Evolutionary conservation across 352 stramenopile genomes (phyloP), one percentile per base, ranked within the genome.

Genomic region (Phytophthora crassamura): DNA sequence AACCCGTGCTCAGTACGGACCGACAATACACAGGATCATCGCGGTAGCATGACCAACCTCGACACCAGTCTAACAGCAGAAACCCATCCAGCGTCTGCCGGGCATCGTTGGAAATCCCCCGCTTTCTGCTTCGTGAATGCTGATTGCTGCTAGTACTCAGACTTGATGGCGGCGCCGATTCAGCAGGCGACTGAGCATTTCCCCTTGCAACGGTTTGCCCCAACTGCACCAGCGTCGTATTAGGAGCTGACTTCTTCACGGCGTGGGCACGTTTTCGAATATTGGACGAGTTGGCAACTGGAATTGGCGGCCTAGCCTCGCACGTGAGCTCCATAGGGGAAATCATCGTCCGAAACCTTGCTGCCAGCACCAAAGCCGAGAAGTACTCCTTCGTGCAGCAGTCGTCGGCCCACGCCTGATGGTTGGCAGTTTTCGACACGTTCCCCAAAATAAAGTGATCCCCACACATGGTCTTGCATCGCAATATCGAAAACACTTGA

Each of bases 81-180:
- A 95, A 95, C 2, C 86, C 86, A 36, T 95, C 84, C 10, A 94
- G 67, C 11, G 77, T 87, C 63, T 78, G 80, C 25, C 66, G 75
- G 10, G 47, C 55, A 54, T 82, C 68, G 20, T 65, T 63, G 14
- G 70, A 57, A n/a, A 49, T 71, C 18, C 47, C 41, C 8, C 61
- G 62, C 33, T 74, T 74, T 25, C 48, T 64, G 41, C 30, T 60
- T 14, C 28, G 32, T 43, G 57, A 46, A 9, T 48, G 16, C 36
- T 78, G 66, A 30, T 74, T 62, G 48, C 42, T 65, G 28, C 52
- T 72, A 16, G 14, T 20, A 25, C 22, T 57, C 39, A 59, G n/a
- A 18, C 20, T 8, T 8, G 41, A 49, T 4, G 30, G 15, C 30
- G 54, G 18, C 48, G 33, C 9, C 16, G 32, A 34, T 2, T 58